Base-by-base conservation (phyloP, 225 moss, liverwort and hornwort species). In the Bryum argenteum region DNA sequence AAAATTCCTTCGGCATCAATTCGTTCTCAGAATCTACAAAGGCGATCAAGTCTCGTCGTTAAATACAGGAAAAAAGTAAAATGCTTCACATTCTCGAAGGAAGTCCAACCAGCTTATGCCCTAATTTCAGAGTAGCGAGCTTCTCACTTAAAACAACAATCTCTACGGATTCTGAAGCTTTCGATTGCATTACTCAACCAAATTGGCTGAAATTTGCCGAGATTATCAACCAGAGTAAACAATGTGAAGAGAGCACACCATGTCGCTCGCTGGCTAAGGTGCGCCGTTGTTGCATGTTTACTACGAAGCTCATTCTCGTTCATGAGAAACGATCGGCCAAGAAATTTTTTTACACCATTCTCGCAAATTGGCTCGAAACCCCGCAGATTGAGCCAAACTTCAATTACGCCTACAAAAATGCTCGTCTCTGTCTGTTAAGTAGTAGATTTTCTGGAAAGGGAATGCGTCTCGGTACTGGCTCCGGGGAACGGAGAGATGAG, bases 251-350 rank as follows among this genome's bases (percentile, higher is more conserved):
- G 14, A n/a, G 0, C 1, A 4, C 7, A 33, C 33, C 33, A 33
- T 84, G 87, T 62, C 81, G 73, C 55, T 79, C 87, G 17, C 63
- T 66, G 40, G 87, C 81, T 50, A 76, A 13, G 7, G 87, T 87
- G 13, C 87, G 87, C 84, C 84, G 81, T 71, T 87, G 84, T 60
- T 84, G 83, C 87, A 84, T 83, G 57, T 87, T 81, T 64, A 81
- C 65, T 61, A 81, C 84, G 18, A 63, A 65, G 64, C 81, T 83
- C 83, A 81, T 87, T 67, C 48, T 79, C 59, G 16, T 70, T 42
- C 43, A 44, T 9, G 23, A 15, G 40, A 40, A 41, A 64, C 53
- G 5, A 68, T 62, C 9, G 5, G 63, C 10, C 28, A 51, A 19
- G 53, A 54, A 42, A 45, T 4, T 5, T n/a, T 14, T 1, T 40